Conservation (phyloP, 192 early-diverging fungal species). For the Coemansia sp. region DNA sequence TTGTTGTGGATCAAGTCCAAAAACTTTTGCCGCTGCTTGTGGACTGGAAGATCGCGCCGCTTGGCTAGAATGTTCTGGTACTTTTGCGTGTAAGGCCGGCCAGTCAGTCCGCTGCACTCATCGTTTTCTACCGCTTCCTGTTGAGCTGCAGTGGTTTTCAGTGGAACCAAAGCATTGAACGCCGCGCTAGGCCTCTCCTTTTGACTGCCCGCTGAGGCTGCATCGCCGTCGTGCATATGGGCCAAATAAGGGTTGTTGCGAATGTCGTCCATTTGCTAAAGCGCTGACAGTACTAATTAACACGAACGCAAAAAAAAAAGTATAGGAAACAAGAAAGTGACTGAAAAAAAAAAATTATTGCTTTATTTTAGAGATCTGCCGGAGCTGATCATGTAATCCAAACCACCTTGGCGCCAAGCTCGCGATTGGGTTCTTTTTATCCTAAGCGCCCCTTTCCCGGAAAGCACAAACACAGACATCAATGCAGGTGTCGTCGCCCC, state of each 20-base stretch:
- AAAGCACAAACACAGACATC: background rate
- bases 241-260: slow-evolving; percentile 55
- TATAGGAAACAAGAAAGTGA: background rate
- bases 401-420: background rate
- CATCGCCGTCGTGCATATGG: slow-evolving; percentile 43
- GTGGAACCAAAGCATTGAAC: slow-evolving; percentile 40
- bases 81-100: slow-evolving; percentile 73
- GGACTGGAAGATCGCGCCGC: slow-evolving; percentile 89
- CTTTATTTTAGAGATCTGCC: background rate
- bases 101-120: slow-evolving; percentile 77
- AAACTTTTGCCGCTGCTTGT: slow-evolving; percentile 91
- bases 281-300: background rate
- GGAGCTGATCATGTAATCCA: slow-evolving; percentile 5
- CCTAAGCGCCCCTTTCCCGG: background rate
- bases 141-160: slow-evolving; percentile 71
- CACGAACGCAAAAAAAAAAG: background rate
- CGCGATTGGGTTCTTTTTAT: background rate
- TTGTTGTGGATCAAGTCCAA: slow-evolving; percentile 90
- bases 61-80: slow-evolving; percentile 87
- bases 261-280: slow-evolving; percentile 32
- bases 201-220: background rate
- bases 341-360: background rate
- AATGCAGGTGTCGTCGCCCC: background rate
- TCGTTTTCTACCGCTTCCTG: slow-evolving; percentile 80
- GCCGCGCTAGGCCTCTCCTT: slow-evolving; percentile 20